phyloP scores from a whole-genome alignment of 2,329 filamentous ascomycete species.

The Byssoonygena ceratinophila region DNA sequence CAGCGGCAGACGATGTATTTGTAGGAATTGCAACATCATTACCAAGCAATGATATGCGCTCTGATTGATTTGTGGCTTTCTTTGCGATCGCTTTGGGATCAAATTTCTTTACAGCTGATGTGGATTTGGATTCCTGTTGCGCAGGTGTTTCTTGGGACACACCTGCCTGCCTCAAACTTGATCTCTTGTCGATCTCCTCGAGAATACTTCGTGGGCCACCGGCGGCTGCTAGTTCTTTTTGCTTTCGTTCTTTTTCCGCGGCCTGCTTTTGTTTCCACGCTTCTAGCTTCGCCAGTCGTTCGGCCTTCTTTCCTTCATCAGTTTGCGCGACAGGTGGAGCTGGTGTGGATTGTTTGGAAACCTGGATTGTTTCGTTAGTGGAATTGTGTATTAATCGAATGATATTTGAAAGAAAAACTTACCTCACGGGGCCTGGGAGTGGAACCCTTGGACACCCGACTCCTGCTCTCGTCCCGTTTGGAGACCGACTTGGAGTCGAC shows the following conservation, averaged over 20 bases:
- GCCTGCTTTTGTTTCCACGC: slow-evolving; percentile 85
- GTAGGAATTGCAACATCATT: slow-evolving; percentile 45
- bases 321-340: slow-evolving; percentile 41
- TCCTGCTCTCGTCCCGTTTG: slow-evolving; percentile 56
- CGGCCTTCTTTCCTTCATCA: slow-evolving; percentile 67
- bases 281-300: slow-evolving; percentile 69
- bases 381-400: slow-evolving; percentile 16
- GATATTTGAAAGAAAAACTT: slow-evolving; percentile 25
- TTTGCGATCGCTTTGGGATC: slow-evolving; percentile 79
- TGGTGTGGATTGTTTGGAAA: slow-evolving; percentile 43
- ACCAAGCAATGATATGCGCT: slow-evolving; percentile 45
- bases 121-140: slow-evolving; percentile 36
- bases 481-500: slow-evolving; percentile 58
- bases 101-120: slow-evolving; percentile 66
- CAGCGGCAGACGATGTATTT: slow-evolving; percentile 37
- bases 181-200: slow-evolving; percentile 63
- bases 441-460: slow-evolving; percentile 42
- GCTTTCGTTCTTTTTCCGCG: slow-evolving; percentile 61
- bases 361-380: slow-evolving; percentile 31
- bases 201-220: slow-evolving; percentile 57
- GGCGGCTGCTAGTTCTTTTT: slow-evolving; percentile 53
- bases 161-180: slow-evolving; percentile 34
- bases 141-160: slow-evolving; percentile 32
- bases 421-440: slow-evolving; percentile 49
- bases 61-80: slow-evolving; percentile 54